Base-by-base conservation (phyloP, 2,329 filamentous ascomycete species). In the Gremmenia infestans region DNA sequence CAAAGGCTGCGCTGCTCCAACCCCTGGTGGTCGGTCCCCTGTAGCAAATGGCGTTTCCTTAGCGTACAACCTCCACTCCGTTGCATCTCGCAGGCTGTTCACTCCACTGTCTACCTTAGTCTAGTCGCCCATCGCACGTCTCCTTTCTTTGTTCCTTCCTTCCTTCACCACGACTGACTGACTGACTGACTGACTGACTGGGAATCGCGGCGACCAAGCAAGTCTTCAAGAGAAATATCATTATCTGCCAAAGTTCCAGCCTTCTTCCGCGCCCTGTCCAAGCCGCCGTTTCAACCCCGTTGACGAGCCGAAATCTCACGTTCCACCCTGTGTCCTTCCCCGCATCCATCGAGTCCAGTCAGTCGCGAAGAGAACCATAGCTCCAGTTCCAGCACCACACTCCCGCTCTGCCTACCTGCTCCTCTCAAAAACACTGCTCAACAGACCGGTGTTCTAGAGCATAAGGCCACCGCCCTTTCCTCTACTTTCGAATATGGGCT, bases 401-500 rank as follows among this genome's bases (percentile, higher is more conserved):
- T 55, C 57, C 39, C 35, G 15, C 35, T 43, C 45, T 39, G 19
- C 17, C n/a, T 25, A n/a, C 19, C 32, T 14, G 50, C 46, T 23
- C 36, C 19, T n/a, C 22, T 6, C 17, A n/a, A 50, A 50, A 11
- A 23, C 8, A 28, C 48, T 14, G 25, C 40, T 47, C 19, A 50
- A 28, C 36, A 43, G 49, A 55, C 52, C 42, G 51, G 54, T 48
- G 49, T 54, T 54, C 42, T 46, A 22, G 50, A 60, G 58, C 62
- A 53, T 52, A 51, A 59, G 60, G 59, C 58, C 49, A 36, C 58
- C 54, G 55, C 58, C 57, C 50, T 54, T 60, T 52, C 51, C 50
- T 37, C 50, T 35, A 51, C 22, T 37, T 39, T 61, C 58, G 57
- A 69, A 61, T 60, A 70, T 70, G 67, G 68, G 67, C 65, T 52